A percentile compares a stretch with the other conserved stretches of the same genome.
Evolutionary conservation across 495 filamentous ascomycete species (phyloP).

Genomic region (Podospora pseudocomata): DNA sequence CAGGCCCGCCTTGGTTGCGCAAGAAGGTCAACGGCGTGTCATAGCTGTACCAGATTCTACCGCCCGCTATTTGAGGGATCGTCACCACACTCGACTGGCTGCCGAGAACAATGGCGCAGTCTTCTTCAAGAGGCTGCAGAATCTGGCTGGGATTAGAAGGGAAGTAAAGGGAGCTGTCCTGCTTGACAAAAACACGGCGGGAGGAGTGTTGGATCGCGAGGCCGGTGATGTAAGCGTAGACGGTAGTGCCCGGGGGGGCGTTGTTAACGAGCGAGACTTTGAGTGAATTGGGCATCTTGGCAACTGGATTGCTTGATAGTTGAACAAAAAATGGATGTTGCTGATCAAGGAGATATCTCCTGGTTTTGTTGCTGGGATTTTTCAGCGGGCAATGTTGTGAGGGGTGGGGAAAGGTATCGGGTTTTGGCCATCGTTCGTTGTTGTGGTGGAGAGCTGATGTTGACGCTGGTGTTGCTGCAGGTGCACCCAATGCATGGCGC

Average conservation of each 20-base stretch:
- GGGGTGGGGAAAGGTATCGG: background rate
- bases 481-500: background rate
- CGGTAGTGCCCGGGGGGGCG: constrained; percentile 23
- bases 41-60: constrained; percentile 63
- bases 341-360: background rate
- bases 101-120: constrained; percentile 68
- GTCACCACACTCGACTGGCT: constrained; percentile 41
- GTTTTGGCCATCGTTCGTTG: background rate
- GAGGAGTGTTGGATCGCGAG: constrained; percentile 38
- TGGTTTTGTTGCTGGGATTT: background rate
- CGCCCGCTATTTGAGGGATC: constrained; percentile 67
- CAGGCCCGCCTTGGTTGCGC: constrained; percentile 57
- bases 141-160: constrained; percentile 35
- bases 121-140: constrained; percentile 48
- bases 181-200: constrained; percentile 36
- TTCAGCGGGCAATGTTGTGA: background rate
- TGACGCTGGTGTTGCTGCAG: background rate
- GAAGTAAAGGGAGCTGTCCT: constrained; percentile 36
- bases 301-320: background rate
- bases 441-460: background rate
- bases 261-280: constrained; percentile 39
- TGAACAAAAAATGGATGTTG: background rate
- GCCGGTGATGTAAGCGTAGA: constrained; percentile 45
- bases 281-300: constrained; percentile 40
- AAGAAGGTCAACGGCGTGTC: constrained; percentile 61